Percentiles rank a stretch among this genome's conserved stretches.
These are phyloP conservation scores for Fusarium redolens DNA, from an alignment of 2,329 filamentous ascomycete genomes.

Conservation along the genomic window DNA sequence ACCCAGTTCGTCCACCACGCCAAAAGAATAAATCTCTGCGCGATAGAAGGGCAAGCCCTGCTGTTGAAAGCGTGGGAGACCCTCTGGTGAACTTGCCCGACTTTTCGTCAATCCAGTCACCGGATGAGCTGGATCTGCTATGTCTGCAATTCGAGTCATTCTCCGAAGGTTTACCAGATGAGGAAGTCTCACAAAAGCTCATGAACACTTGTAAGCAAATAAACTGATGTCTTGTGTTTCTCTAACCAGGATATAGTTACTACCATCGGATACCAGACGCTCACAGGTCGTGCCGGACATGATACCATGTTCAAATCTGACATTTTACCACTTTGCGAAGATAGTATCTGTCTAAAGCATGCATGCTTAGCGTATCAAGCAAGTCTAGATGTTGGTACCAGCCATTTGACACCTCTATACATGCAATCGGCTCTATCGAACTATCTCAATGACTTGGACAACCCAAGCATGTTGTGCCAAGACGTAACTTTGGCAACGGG, in stretches of 20 bases:
- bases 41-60: too few species aligned
- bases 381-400: background rate
- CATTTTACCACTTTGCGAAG: background rate
- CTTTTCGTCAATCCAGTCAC: background rate
- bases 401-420: background rate
- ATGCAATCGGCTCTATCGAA: background rate
- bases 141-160: background rate
- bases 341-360: background rate
- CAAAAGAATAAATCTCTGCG: background rate
- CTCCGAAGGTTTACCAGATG: background rate
- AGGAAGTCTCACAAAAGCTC: background rate
- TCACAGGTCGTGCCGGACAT: background rate
- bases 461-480: background rate
- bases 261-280: background rate
- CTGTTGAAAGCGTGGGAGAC: background rate
- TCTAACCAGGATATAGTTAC: background rate
- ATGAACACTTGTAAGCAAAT: background rate
- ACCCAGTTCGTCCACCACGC: conserved; percentile 4
- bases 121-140: background rate
- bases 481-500: background rate
- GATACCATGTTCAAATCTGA: background rate
- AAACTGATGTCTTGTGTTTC: rapidly evolving
- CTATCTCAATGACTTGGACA: background rate
- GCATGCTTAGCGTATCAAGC: background rate
- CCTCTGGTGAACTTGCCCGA: background rate